A percentile compares a stretch with the other conserved stretches of the same genome.
Evolutionary conservation across 2,329 filamentous ascomycete genomes (phyloP).

Genomic region (Penicillium glabrum): DNA sequence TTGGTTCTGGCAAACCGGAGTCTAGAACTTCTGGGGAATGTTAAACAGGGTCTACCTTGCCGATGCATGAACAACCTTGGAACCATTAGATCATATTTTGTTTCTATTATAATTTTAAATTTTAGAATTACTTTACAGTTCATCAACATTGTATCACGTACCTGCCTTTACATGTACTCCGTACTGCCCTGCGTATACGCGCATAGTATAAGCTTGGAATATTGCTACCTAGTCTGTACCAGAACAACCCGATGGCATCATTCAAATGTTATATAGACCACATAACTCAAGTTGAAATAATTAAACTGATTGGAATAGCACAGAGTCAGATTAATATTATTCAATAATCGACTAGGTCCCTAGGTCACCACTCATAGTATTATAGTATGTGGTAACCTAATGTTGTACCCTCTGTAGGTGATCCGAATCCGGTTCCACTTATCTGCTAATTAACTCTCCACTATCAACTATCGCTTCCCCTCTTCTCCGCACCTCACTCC

Average conservation of each 20-base stretch:
- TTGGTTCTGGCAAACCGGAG: not conserved
- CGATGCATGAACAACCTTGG: not conserved
- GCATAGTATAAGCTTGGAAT: too few species aligned
- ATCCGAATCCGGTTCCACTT: not conserved
- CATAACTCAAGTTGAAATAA: too few species aligned
- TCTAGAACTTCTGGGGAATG: slow-evolving; percentile 2
- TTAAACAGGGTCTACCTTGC: not conserved
- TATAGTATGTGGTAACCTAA: not conserved
- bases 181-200: too few species aligned
- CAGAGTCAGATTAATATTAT: not conserved
- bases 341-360: too few species aligned
- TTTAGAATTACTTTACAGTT: too few species aligned
- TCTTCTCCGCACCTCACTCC: slow-evolving; percentile 3
- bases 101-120: too few species aligned
- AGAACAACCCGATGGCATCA: too few species aligned
- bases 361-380: too few species aligned
- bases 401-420: not conserved
- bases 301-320: too few species aligned
- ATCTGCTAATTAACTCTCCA: not conserved
- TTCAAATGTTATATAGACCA: too few species aligned
- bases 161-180: too few species aligned
- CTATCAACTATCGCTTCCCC: slow-evolving; percentile 4
- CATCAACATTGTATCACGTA: too few species aligned
- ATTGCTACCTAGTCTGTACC: not conserved
- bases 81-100: not conserved